These are phyloP conservation scores for Staphylotrichum tortipilum DNA, from an alignment of 495 filamentous ascomycete genomes.

Conservation along the genomic window DNA sequence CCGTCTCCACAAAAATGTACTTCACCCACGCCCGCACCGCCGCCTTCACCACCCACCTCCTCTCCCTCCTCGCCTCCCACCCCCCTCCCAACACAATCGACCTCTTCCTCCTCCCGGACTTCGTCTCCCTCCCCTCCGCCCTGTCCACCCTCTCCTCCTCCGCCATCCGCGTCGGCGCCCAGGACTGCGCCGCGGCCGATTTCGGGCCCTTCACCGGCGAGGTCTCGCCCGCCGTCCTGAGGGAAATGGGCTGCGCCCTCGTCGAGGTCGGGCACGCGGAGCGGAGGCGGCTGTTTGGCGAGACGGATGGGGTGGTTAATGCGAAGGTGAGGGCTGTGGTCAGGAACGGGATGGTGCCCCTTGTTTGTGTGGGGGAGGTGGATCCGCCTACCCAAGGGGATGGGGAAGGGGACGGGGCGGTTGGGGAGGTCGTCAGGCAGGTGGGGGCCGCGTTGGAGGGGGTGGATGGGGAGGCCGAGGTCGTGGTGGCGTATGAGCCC, in stretches of 20 bases:
- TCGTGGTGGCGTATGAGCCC: conserved; percentile 80
- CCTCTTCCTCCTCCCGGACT: conserved; percentile 66
- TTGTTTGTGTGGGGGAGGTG: conserved; percentile 73
- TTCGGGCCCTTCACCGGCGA: conserved; percentile 68
- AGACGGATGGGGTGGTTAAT: conserved; percentile 55
- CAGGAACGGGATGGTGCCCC: conserved; percentile 60
- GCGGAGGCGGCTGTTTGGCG: conserved; percentile 56
- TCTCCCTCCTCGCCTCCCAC: conserved; percentile 7
- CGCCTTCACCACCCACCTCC: conserved; percentile 18
- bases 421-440: conserved; percentile 56
- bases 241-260: conserved; percentile 55
- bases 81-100: conserved; percentile 31
- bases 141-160: conserved; percentile 39
- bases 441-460: conserved; percentile 51
- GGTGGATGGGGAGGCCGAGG: conserved; percentile 50
- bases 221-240: conserved; percentile 58
- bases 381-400: background rate
- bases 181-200: conserved; percentile 62
- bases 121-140: conserved; percentile 54
- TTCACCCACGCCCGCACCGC: conserved; percentile 59
- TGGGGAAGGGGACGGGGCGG: conserved; percentile 38
- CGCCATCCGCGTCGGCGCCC: conserved; percentile 60
- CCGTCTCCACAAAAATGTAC: conserved; percentile 80
- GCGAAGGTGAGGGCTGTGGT: conserved; percentile 59
- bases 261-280: conserved; percentile 79